Evolutionary conservation across 208 protist genomes (phyloP), one percentile per base, ranked within the genome.

Genomic region (Wallacemonas sp.): DNA sequence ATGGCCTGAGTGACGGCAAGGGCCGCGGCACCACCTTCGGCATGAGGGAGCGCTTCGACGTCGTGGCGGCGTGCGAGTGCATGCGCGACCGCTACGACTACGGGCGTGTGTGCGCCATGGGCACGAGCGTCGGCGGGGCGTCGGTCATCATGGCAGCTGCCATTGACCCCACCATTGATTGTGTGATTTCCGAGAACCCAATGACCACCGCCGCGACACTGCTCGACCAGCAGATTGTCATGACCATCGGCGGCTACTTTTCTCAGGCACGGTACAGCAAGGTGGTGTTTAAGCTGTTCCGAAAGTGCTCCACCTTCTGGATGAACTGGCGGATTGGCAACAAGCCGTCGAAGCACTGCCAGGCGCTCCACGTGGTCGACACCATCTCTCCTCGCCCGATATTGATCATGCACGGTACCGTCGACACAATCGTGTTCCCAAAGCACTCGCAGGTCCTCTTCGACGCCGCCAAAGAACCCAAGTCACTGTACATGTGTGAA

Each of bases 101-200:
- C 71, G 68, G 76, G 44, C 70, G 70, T 15, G 78, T 97, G 27
- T 92, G 84, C 38, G 92, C 85, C 10, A 88, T 97, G 70, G 92
- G 92, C 17, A 97, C 92, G 10, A 93, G 85, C 42, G 87, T 97
- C 4, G 92, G 92, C 12, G 92, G 85, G 2, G 74, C 87, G n/a
- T 89, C 90, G 19, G 89, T 84, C 13, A 85, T 97, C 42, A 96
- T 97, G 89, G 87, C 90, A 0, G 92, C 87, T 9, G 92, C 89
- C 15, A 87, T 92, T 41, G 87, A 95, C 61, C 81, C 78, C 45
- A 79, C 71, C 30, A 96, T 97, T 55, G 89, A 97, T 53, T 62
- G 76, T 3, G 88, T 97, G 19, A 81, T 97, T 39, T 88, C 92
- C 0, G 90, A 97, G 66, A 97, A 97, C 73, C 84, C 90, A 9